Base-by-base conservation (phyloP, 2,329 filamentous ascomycete genomes). In the Phialemoniopsis sp. region DNA sequence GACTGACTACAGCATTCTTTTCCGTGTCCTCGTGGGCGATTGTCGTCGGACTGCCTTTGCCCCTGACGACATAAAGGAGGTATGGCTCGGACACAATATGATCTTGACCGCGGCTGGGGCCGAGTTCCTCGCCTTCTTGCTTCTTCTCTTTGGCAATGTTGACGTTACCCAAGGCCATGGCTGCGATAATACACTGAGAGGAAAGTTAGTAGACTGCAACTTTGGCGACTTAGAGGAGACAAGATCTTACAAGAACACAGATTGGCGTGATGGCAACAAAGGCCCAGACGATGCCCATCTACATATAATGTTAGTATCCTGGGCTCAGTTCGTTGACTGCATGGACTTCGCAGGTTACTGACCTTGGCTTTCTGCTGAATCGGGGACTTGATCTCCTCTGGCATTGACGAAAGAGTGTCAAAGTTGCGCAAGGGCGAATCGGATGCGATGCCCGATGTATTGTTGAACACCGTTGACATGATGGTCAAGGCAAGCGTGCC, bases 401-500 rank as follows among this genome's bases (percentile, higher is more conserved):
- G 58, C 8, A 71, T 50, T 3, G 49, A 42, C 9, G 48, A 42
- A 29, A 72, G 62, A 4, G 51, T 50, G 12, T 58, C 47, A 2
- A 76, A 58, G 30, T 57, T 63, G 7, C 52, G 46, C 29, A 52
- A 42, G 14, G 54, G 48, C 9, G 43, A 62, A 38, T 48, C 36
- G 33, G 32, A 38, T 15, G 41, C 38, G 17, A 52, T 59, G 39
- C 56, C 56, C 15, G 50, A 52, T 29, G 5, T 56, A 45, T 86
- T 86, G 52, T 84, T 82, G 57, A 85, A 85, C 2, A 86, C 80
- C 8, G 74, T 72, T 12, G 78, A 73, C 82, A 86, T 85, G 50
- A 86, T 70, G 1, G 81, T 82, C 35, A 85, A 64, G 0, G 73
- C 76, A 4, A 86, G 57, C 0, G 80, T 84, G 13, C 82, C 80